Base-by-base conservation (phyloP, 305 asterid species). In the Solanum hybrid region DNA sequence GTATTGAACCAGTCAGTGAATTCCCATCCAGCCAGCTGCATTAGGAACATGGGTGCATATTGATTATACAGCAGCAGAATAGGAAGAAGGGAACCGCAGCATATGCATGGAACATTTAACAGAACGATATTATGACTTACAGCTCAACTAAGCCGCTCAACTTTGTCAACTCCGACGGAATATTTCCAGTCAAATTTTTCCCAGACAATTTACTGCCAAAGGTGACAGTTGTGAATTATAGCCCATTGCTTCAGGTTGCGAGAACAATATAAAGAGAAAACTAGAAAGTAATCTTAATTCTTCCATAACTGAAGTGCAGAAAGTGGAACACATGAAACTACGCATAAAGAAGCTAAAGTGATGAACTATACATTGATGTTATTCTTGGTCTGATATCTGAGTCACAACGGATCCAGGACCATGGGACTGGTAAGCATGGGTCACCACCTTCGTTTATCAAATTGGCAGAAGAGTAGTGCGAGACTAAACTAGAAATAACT, bases 401-500 rank as follows among this genome's bases (percentile, higher is more conserved):
- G 91, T 92, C 96, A 90, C 99, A 97, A 73, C 91, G 93, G 85
- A 97, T 93, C 99, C 99, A 97, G 69, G 99, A 94, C 98, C 98
- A 96, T 89, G 99, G 96, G 85, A 93, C 94, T 10, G 99, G 99
- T 88, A 97, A 92, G 94, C 99, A 97, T 4, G 99, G 99, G 80
- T 97, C 99, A 6, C 99, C 99, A 81, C 98, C 99, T 93, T 97
- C 99, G 69, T 91, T 93, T 56, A 97, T 98, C 99, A 98, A 97
- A 87, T 90, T 94, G 78, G 92, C 91, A 29, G 94, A 93, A 75
- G 95, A 71, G 92, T 92, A 93, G 42, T 90, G 88, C 36, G 93
- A 90, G 32, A 92, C 88, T 66, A 96, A 86, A 89, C 92, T 89
- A 78, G 96, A 93, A 92, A 96, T 91, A 90, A 93, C 85, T 79